Evolutionary conservation across 2,329 filamentous ascomycete genomes (phyloP).

Genomic region (Leptosphaerulina australis): DNA sequence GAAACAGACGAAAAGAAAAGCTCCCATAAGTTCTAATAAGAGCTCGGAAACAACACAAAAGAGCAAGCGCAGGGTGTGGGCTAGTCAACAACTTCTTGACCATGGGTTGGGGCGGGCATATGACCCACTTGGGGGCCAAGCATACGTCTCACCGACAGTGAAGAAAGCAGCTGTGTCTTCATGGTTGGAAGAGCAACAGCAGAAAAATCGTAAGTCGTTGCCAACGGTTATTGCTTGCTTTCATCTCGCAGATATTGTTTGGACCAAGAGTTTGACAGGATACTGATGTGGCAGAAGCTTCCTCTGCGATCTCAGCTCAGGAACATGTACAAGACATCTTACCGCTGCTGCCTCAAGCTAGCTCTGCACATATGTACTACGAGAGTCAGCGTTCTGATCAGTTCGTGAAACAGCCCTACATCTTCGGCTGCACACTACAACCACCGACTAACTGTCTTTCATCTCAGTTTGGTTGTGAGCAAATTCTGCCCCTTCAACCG

Average conservation of each 20-base stretch:
- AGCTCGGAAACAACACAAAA: neutral
- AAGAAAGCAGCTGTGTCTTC: conserved; percentile 3
- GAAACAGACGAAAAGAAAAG: conserved; percentile 2
- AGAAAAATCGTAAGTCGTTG: conserved; percentile 1
- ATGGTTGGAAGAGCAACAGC: conserved; percentile 7
- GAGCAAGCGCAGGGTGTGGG: neutral
- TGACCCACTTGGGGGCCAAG: conserved; percentile 2
- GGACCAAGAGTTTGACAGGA: neutral
- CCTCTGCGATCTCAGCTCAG: neutral
- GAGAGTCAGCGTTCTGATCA: neutral
- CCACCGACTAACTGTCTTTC: neutral
- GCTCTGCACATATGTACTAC: neutral
- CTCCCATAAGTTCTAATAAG: neutral
- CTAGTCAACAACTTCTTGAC: neutral
- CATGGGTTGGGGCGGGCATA: neutral
- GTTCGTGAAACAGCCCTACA: neutral
- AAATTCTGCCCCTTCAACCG: neutral
- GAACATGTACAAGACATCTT: neutral
- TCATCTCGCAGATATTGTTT: neutral
- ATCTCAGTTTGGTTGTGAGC: neutral
- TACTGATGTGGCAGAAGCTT: conserved; percentile 1
- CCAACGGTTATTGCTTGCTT: neutral
- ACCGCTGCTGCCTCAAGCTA: neutral
- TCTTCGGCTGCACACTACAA: neutral
- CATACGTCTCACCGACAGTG: neutral